Conservation (phyloP, 2,329 filamentous ascomycete genomes). For the Bimuria novae-zelandiae region DNA sequence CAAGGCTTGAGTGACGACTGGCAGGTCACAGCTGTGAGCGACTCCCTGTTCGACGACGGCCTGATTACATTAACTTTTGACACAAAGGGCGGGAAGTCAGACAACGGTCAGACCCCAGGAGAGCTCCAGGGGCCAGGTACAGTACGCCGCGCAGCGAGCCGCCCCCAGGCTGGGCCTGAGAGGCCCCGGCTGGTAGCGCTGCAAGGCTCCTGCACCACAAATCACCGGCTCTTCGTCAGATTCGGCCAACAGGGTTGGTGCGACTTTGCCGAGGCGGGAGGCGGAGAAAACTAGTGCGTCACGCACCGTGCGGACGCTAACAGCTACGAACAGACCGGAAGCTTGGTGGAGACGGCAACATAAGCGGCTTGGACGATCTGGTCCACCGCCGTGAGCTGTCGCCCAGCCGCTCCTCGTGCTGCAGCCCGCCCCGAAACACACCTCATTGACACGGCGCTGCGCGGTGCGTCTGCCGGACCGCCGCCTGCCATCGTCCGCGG, state of each 20-base stretch:
- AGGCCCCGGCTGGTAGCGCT: slow-evolving; percentile 22
- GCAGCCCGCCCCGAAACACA: not conserved
- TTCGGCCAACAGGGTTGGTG: slow-evolving; percentile 33
- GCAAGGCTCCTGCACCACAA: slow-evolving; percentile 32
- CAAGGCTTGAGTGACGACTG: slow-evolving; percentile 18
- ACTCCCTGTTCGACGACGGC: too few relatives aligned
- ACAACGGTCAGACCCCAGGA: slow-evolving; percentile 18
- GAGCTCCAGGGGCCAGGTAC: slow-evolving; percentile 38
- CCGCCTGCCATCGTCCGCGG: too few relatives aligned
- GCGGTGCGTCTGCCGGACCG: too few relatives aligned
- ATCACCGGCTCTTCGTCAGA: slow-evolving; percentile 38
- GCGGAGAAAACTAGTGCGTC: slow-evolving; percentile 40
- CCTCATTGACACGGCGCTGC: not conserved
- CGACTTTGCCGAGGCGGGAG: slow-evolving; percentile 38
- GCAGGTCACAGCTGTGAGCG: not conserved
- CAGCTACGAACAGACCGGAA: slow-evolving; percentile 37
- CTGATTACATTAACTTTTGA: too few relatives aligned
- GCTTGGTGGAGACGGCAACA: slow-evolving; percentile 38
- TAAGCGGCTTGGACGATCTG: slow-evolving; percentile 24
- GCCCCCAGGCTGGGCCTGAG: slow-evolving; percentile 24
- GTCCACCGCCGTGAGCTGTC: slow-evolving; percentile 7
- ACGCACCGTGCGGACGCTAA: slow-evolving; percentile 26
- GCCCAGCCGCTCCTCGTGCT: slow-evolving; percentile 1
- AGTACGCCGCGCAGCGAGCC: slow-evolving; percentile 5
- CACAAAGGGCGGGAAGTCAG: too few relatives aligned